These are phyloP conservation scores for Fraxinus greggii DNA, from an alignment of 305 asterid genomes.

Conservation along the genomic window DNA sequence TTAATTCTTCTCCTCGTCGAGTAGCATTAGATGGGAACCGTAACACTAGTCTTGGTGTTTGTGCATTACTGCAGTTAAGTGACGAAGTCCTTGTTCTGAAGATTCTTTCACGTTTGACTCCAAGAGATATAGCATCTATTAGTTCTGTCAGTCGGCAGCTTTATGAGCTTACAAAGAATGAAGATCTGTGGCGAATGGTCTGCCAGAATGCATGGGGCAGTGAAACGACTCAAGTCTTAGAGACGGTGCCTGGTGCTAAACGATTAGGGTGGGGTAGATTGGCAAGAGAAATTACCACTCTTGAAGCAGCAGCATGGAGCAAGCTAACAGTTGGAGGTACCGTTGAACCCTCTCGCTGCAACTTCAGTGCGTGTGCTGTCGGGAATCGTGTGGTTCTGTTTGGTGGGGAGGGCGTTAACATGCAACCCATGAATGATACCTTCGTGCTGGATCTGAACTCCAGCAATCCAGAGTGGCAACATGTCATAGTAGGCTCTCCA, in stretches of 20 bases:
- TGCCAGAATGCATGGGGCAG: constrained; percentile 65
- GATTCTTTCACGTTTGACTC: constrained; percentile 48
- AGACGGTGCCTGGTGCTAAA: constrained; percentile 53
- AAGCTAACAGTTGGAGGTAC: constrained; percentile 66
- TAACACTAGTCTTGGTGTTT: constrained; percentile 36
- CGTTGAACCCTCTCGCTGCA: constrained; percentile 93
- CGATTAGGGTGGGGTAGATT: constrained; percentile 54
- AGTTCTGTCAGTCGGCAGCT: constrained; percentile 48
- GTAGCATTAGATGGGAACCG: constrained; percentile 33
- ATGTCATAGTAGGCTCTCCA: constrained; percentile 73
- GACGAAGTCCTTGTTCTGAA: constrained; percentile 50
- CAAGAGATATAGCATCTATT: constrained; percentile 56
- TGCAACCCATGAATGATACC: constrained; percentile 92
- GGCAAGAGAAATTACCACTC: constrained; percentile 61
- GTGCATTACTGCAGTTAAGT: constrained; percentile 48
- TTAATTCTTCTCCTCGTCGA: constrained; percentile 37
- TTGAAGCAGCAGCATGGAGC: constrained; percentile 61
- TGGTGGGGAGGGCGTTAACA: constrained; percentile 94
- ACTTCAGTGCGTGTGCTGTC: constrained; percentile 94
- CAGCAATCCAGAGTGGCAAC: constrained; percentile 73
- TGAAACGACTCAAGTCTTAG: constrained; percentile 50
- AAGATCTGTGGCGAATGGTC: constrained; percentile 58
- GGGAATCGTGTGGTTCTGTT: constrained; percentile 88
- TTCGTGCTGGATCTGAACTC: constrained; percentile 78
- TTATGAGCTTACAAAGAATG: constrained; percentile 48